Evolutionary conservation across 306 rosid species (phyloP), one percentile per base, ranked within the genome.

Genomic region (Ormosia emarginata): DNA sequence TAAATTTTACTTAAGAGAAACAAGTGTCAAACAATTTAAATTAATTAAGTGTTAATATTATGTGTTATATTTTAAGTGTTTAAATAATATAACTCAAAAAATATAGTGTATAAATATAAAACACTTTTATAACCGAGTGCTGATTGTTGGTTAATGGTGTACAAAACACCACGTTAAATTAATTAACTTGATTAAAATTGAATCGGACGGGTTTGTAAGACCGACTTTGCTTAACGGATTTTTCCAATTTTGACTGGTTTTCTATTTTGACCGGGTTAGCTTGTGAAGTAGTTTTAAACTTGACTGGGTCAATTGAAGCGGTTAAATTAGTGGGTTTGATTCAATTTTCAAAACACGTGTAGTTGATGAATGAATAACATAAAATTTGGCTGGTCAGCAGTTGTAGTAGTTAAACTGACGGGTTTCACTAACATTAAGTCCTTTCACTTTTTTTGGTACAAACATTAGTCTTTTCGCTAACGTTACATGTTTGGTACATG

Each of bases 221-320:
- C 55, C 55, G 39, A 65, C 17, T 53, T 15, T 13, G 59, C 29
- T 65, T 66, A 13, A 73, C 15, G 37, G 18, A 13, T 34, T 55
- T 34, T 30, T 70, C 34, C 47, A n/a, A 53, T 3, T 66, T 10
- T 67, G 72, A 67, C 53, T 4, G 36, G 17, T 40, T 1, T 17
- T 41, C 9, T 40, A 8, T 17, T 52, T 74, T 81, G 77, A 82
- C 71, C 65, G 0, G 70, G 64, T 46, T 50, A 59, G 13, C 17
- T 46, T 37, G 55, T 62, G 57, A 63, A 34, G 44, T 1, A 29
- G 12, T 67, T 67, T 50, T 6, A 36, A 66, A 9, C 1, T 59
- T 67, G 71, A 82, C 64, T 29, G 8, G 39, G 44, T 75, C 72
- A 67, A 41, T 36, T 49, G 41, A 75, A 67, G 71, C n/a, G 13